Base-by-base conservation (phyloP, 768 basidiomycete genomes). In the Terana coerulea region DNA sequence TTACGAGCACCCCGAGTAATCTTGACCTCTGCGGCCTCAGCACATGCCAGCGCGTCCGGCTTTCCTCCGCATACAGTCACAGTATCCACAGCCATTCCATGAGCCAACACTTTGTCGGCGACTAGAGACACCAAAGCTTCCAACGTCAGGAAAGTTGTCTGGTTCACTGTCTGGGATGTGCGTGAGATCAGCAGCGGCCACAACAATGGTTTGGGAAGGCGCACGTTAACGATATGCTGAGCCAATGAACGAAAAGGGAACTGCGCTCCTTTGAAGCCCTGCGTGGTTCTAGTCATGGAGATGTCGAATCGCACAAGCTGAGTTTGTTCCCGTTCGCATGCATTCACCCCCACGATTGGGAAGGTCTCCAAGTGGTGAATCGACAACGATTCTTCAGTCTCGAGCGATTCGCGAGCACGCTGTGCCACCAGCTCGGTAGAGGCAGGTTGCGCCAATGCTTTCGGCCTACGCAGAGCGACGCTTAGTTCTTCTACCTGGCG, bases 11-110 rank as follows among this genome's bases (percentile, higher is more conserved):
- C 71, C 15, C 86, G 79, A 0, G 70, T 72, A 7, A 90, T 75
- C 52, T 79, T 72, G 22, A 92, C 74, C 56, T 83, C 80, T 0
- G 90, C 75, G 30, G 79, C 79, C n/a, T 68, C 69, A 1, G 88
- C 88, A 45, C 80, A 81, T 39, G 79, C 74, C 6, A 93, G 64
- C 0, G 89, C 90, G 28, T 75, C 77, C 10, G 88, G 86, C 63
- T 94, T 94, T 6, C 81, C 77, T 7, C 80, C 73, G n/a, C 75
- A 73, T 22, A 91, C 73, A 0, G 74, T 76, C 9, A 86, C 72
- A 3, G 50, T 41, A 30, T 63, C 59, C 0, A 57, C 42, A 10
- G 57, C 48, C 9, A 59, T 59, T 49, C 60, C 54, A 19, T 64
- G 51, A 10, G 60, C 43, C 14, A 88, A 71, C 1, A 77, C 68